Base-by-base conservation (phyloP, 129 eudicot species). In the Erigeron canadensis region DNA sequence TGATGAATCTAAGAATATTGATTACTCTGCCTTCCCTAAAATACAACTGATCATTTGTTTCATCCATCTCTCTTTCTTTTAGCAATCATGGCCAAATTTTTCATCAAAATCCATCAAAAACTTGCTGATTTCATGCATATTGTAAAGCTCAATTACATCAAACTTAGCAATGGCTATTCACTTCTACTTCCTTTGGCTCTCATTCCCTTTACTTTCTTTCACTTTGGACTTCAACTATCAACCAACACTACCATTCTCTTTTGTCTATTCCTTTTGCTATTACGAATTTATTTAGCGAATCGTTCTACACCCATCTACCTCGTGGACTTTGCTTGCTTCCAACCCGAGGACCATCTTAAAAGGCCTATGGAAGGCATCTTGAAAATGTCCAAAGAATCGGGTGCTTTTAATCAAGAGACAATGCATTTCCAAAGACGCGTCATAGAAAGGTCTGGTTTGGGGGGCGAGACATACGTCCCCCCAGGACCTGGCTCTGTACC, bases 311-410 rank as follows among this genome's bases (percentile, higher is more conserved):
- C 57, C 56, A 23, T 34, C 16, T 71, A 71, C 43, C 76, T 59
- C 2, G 37, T 72, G 34, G 76, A 72, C 57, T 44, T 72, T 51
- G 18, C 68, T 59, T 59, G 76, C 76, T 59, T 72, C 45, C 23
- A 59, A 44, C 68, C 59, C 8, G 57, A 43, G 0, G 45, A 71
- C 56, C 55, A 43, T 56, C 57, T 71, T 44, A 71, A 57, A 57
- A 4, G 28, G 43, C 10, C 75, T 28, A 22, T 4, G 43, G 10
- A 71, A 71, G 44, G 3, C 43, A 41, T 71, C 66, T 16, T 71
- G 43, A 16, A 56, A 42, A 22, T 22, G 55, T 71, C 44, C 44
- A n/a, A 22, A 42, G 39, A 57, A 10, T 16, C 34, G 22, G 44
- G 65, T 8, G 16, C 12, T 13, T 70, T 41, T 22, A 42, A 22